Base-by-base conservation (phyloP, 2,329 filamentous ascomycete genomes). In the Echinosphaeria canescens region DNA sequence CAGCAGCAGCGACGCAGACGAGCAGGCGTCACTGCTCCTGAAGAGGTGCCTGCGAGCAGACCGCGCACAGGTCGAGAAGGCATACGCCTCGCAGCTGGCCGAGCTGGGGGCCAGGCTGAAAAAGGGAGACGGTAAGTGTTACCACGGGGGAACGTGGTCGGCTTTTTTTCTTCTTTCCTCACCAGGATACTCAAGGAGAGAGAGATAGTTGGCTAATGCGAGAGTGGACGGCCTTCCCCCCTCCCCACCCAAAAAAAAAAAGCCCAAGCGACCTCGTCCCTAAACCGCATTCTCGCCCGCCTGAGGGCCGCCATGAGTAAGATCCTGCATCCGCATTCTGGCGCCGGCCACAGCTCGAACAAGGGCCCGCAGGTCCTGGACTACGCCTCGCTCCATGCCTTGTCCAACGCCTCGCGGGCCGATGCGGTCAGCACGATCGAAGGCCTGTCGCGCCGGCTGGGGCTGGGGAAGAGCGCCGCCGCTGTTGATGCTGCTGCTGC, bases 381-480 rank as follows among this genome's bases (percentile, higher is more conserved):
- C 39, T 61, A 56, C 31, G 45, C 49, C 15, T 54, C 53, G 3
- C 46, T 65, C 15, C 41, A 53, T 31, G 47, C 50, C 5, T 36
- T 64, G 15, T 63, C 58, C 4, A 53, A 51, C 30, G 40, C 49
- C 3, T 61, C 57, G 0, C 47, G 57, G 15, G 31, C 47, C n/a
- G 54, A 61, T 26, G 55, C 58, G 2, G 49, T 63, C 31, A 45
- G 46, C 29, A 47, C 58, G 6, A 62, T 65, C 28, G 49, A 57
- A 27, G 46, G 49, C 11, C 42, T 64, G 15, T 61, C 59, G 2
- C 42, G 34, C 15, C 37, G 46, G 4, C 31, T 47, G n/a, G n/a
- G n/a, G n/a, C n/a, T n/a, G n/a, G n/a, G n/a, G n/a, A n/a, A n/a
- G n/a, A n/a, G n/a, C n/a, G n/a, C n/a, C n/a, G n/a, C n/a, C n/a